phyloP scores from a whole-genome alignment of 2,329 filamentous ascomycete species.

The Chrysoporthe puriensis region DNA sequence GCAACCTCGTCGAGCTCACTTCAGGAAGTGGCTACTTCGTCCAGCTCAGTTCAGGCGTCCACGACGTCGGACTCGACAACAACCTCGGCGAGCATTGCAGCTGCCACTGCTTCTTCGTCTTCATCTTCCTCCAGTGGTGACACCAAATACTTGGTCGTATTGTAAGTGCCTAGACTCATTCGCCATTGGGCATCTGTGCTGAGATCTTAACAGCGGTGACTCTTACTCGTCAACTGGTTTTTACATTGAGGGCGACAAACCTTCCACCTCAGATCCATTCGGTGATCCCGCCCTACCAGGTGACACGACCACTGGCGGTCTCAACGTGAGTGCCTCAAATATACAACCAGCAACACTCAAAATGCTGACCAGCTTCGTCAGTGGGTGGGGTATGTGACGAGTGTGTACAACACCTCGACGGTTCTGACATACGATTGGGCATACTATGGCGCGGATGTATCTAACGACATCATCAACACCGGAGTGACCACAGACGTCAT shows the following conservation, averaged over 20 bases:
- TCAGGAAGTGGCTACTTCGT: background rate
- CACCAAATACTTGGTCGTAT: conserved; percentile 28
- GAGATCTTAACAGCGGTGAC: conserved; percentile 16
- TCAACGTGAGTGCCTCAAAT: conserved; percentile 17
- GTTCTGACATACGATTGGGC: conserved; percentile 27
- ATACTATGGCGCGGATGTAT: conserved; percentile 27
- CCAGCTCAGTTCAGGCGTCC: background rate
- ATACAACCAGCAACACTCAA: background rate
- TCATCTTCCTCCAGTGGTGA: conserved; percentile 11
- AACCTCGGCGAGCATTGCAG: background rate
- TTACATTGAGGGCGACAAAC: conserved; percentile 27
- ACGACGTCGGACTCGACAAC: conserved; percentile 2
- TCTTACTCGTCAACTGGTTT: conserved; percentile 29
- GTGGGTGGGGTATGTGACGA: conserved; percentile 28
- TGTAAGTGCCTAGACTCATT: conserved; percentile 9
- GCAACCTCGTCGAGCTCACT: background rate
- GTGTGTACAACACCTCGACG: conserved; percentile 25
- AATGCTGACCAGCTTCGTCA: background rate
- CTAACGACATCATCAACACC: conserved; percentile 27
- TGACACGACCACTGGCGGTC: conserved; percentile 23
- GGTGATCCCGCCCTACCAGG: conserved; percentile 17
- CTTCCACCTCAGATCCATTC: conserved; percentile 19
- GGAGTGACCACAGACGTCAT: conserved; percentile 27
- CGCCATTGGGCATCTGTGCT: background rate
- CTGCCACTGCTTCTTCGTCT: conserved; percentile 6